Evolutionary conservation across 176 grass and related monocot species (phyloP).

Genomic region (Oryza australiensis): DNA sequence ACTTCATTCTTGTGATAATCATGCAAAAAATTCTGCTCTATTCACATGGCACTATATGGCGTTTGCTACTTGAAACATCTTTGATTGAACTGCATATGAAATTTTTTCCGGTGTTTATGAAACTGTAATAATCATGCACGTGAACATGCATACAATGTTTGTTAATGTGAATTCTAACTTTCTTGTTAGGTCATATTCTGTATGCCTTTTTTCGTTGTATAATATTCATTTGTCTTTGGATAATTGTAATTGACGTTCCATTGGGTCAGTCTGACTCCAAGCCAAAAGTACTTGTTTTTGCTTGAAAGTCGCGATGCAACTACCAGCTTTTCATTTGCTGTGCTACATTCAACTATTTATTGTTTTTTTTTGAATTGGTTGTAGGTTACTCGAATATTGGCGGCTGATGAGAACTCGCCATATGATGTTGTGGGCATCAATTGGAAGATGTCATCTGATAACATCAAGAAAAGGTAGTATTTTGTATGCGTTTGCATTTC

Average conservation of each 20-base stretch:
- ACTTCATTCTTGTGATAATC: background rate
- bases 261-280: background rate
- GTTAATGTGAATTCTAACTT: background rate
- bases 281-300: background rate
- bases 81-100: background rate
- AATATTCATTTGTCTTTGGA: background rate
- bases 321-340: background rate
- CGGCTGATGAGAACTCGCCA: slow-evolving; percentile 64
- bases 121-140: background rate
- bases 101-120: background rate
- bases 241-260: background rate
- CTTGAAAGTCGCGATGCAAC: background rate
- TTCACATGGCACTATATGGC: background rate
- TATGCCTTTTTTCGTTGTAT: background rate
- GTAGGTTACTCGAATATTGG: slow-evolving; percentile 89
- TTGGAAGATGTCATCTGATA: slow-evolving; percentile 93
- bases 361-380: slow-evolving; percentile 14
- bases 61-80: slow-evolving; percentile 12
- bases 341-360: background rate
- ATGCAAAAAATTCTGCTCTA: background rate
- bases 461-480: slow-evolving; percentile 91
- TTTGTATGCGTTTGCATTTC: slow-evolving; percentile 25
- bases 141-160: background rate
- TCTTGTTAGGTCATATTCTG: background rate
- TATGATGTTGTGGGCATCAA: slow-evolving; percentile 92